A percentile compares a stretch with the other conserved stretches of the same genome.
Conservation (phyloP, 139 green algal species). For the Micractinium conductrix region DNA sequence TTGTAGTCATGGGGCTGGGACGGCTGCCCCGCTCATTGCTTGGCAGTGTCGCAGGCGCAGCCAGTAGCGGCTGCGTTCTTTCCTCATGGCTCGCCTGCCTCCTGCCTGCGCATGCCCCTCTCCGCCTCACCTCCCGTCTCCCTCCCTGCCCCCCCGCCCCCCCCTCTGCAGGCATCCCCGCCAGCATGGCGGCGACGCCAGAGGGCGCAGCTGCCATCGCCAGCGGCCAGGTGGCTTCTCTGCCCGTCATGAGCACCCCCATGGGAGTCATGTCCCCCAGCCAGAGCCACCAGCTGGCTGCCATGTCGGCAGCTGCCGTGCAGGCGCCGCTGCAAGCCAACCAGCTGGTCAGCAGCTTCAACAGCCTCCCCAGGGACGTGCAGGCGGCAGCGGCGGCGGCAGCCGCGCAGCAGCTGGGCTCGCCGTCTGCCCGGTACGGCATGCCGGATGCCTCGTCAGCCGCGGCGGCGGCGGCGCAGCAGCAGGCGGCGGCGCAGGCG, state of each 20-base stretch:
- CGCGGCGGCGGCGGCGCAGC: conserved; percentile 13
- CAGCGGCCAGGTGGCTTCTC: conserved; percentile 1
- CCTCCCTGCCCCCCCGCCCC: conserved; percentile 11
- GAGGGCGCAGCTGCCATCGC: conserved; percentile 28
- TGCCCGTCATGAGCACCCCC: conserved; percentile 25
- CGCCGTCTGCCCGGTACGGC: neutral
- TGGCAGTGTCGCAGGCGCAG: neutral
- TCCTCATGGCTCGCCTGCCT: neutral
- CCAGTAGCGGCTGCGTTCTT: neutral
- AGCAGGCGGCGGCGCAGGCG: conserved; percentile 11
- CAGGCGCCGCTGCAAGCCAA: neutral
- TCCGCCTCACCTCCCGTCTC: neutral
- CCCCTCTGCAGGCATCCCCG: conserved; percentile 1
- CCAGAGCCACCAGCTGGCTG: conserved; percentile 8
- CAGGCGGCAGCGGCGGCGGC: conserved; percentile 6
- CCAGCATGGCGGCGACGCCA: conserved; percentile 20
- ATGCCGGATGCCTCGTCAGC: neutral
- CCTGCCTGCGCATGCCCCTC: neutral
- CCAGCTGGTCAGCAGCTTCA: conserved; percentile 12
- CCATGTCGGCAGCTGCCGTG: conserved; percentile 1
- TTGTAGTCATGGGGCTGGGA: neutral
- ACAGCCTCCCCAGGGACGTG: conserved; percentile 2
- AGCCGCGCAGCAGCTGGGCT: conserved; percentile 16
- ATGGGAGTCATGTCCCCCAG: neutral
- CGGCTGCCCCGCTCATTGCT: too few species aligned